Evolutionary conservation across 2,329 filamentous ascomycete species (phyloP).

Genomic region (Curvularia sp.): DNA sequence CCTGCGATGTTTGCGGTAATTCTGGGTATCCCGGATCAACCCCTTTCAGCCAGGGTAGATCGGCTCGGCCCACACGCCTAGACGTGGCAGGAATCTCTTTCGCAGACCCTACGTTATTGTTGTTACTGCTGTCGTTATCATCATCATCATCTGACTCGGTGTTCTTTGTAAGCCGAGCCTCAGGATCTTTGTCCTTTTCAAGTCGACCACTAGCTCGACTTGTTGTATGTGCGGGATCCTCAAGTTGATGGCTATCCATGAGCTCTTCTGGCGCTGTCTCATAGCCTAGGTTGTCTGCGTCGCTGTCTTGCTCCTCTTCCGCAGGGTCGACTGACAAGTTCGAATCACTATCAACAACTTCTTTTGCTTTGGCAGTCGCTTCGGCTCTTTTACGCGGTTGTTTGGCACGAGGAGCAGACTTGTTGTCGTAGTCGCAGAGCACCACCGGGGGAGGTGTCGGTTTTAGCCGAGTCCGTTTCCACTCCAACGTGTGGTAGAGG

Average conservation of each 20-base stretch:
- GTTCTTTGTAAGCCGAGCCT: not conserved
- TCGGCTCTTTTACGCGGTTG: conserved; percentile 20
- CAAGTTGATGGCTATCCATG: conserved; percentile 33
- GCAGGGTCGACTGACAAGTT: conserved; percentile 23
- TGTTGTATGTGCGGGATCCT: conserved; percentile 21
- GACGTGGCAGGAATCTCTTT: not conserved
- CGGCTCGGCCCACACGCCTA: conserved; percentile 33
- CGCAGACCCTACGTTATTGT: not conserved
- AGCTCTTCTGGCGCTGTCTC: conserved; percentile 46
- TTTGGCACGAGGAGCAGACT: conserved; percentile 17
- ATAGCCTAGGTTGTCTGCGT: conserved; percentile 42
- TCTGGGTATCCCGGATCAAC: conserved; percentile 28
- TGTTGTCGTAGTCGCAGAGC: conserved; percentile 68
- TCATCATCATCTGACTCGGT: not conserved
- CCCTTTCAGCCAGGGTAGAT: conserved; percentile 21
- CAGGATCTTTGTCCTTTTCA: conserved; percentile 3
- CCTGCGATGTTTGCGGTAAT: conserved; percentile 15
- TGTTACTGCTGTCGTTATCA: not conserved
- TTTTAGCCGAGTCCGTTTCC: conserved; percentile 68
- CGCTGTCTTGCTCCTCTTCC: conserved; percentile 31
- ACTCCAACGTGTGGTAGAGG: conserved; percentile 75
- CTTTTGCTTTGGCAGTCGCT: conserved; percentile 13
- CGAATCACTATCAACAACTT: conserved; percentile 10
- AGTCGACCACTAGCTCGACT: conserved; percentile 9
- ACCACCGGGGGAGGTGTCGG: conserved; percentile 75